Percentiles rank a stretch among this genome's conserved stretches.
Evolutionary conservation across 345 rosid genomes (phyloP).

Genomic region (Pistacia atlantica): DNA sequence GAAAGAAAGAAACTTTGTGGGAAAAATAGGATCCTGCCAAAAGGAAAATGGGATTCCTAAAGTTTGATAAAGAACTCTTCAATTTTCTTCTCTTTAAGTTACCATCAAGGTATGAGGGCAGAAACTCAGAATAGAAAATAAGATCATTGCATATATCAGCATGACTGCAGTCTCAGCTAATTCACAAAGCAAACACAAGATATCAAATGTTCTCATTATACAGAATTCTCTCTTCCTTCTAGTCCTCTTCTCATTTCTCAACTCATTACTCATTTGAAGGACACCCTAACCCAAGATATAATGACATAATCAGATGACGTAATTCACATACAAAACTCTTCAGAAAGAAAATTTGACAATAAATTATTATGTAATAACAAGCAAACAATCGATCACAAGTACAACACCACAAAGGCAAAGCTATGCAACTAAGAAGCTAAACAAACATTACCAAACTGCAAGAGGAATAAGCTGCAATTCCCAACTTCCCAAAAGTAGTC

Average conservation of each 20-base stretch:
- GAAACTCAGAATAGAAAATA: no score
- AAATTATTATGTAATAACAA: background rate
- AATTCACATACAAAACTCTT: background rate
- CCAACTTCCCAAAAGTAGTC: background rate
- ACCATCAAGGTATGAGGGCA: no score
- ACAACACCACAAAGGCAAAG: background rate
- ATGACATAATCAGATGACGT: background rate
- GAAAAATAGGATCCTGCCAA: slow-evolving; percentile 8
- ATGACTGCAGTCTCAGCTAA: background rate
- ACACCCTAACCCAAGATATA: background rate
- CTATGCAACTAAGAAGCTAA: background rate
- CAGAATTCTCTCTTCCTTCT: background rate
- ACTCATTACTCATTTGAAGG: background rate
- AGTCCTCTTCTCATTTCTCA: no score
- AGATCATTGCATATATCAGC: no score
- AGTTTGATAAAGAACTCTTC: background rate
- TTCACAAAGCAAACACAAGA: background rate
- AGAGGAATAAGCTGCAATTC: background rate
- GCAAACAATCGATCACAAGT: background rate
- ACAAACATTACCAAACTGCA: background rate
- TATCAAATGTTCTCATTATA: background rate
- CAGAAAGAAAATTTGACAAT: background rate
- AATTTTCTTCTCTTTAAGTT: background rate
- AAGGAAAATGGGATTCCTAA: slow-evolving; percentile 1
- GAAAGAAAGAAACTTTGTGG: background rate